Conservation (phyloP, 1,284 basidiomycete genomes). For the Boletus mariae region DNA sequence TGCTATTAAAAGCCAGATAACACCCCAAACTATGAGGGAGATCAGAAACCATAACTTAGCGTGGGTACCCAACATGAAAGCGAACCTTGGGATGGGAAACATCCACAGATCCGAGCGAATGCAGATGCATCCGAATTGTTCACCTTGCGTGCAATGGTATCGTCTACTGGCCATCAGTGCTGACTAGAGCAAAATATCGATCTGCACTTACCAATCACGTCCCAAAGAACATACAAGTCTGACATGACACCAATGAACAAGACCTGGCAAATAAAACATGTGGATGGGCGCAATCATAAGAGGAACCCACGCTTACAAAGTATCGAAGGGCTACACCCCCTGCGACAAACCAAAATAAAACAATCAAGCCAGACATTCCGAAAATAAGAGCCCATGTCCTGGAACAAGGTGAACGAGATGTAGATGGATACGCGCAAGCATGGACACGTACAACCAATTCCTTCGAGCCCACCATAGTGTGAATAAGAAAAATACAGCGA, state of each 20-base stretch:
- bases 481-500: slow-evolving; percentile 86
- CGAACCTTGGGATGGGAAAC: slow-evolving; percentile 66
- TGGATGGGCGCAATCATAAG: neutral
- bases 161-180: slow-evolving; percentile 48
- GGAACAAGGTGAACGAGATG: neutral
- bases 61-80: neutral
- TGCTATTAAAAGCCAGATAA: slow-evolving; percentile 86
- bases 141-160: slow-evolving; percentile 87
- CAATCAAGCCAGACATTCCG: slow-evolving; percentile 71
- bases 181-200: neutral
- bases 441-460: slow-evolving; percentile 65
- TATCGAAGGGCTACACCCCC: slow-evolving; percentile 70
- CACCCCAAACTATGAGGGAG: slow-evolving; percentile 66
- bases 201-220: slow-evolving; percentile 65
- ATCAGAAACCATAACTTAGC: neutral
- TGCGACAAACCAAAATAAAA: slow-evolving; percentile 83
- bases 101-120: slow-evolving; percentile 85
- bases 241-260: slow-evolving; percentile 96
- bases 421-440: neutral
- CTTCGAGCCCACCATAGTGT: slow-evolving; percentile 89
- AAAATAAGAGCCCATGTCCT: slow-evolving; percentile 74
- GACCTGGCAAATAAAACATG: slow-evolving; percentile 46
- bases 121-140: slow-evolving; percentile 90
- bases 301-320: slow-evolving; percentile 44
- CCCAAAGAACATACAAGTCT: slow-evolving; percentile 84